A percentile compares a stretch with the other conserved stretches of the same genome.
phyloP scores from a whole-genome alignment of 2,329 filamentous ascomycete species.

The Aspergillaceae sp. region DNA sequence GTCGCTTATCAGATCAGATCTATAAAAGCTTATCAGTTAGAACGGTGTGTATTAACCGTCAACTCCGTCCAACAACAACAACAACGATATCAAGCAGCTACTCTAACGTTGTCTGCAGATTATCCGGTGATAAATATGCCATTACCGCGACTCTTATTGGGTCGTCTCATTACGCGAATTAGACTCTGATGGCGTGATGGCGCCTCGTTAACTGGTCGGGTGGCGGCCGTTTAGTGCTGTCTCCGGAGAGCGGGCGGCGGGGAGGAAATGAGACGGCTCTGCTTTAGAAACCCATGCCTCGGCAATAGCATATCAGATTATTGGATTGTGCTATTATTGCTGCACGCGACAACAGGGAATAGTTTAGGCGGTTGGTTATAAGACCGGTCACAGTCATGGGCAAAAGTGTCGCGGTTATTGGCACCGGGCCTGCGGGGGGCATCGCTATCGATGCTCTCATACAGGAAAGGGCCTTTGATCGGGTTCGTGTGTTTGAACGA shows the following conservation, averaged over 20 bases:
- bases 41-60: too few species aligned
- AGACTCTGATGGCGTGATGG: background rate
- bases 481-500: constrained; percentile 55
- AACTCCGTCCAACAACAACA: too few species aligned
- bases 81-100: too few species aligned
- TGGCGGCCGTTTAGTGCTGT: background rate
- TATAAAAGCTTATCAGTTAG: too few species aligned
- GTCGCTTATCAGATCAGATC: too few species aligned
- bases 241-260: background rate
- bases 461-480: constrained; percentile 51
- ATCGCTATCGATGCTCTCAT: constrained; percentile 53
- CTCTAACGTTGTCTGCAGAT: background rate
- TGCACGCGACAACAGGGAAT: too few species aligned
- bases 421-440: constrained; percentile 52
- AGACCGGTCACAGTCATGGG: background rate
- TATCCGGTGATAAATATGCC: background rate
- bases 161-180: background rate
- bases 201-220: background rate
- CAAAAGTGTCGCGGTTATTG: constrained; percentile 50
- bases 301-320: background rate
- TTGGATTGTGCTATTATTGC: background rate
- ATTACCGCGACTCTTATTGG: background rate
- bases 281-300: background rate
- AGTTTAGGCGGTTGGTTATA: too few species aligned
- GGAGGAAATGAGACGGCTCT: too few species aligned